Conservation (phyloP, 2,329 filamentous ascomycete genomes). For the Teratosphaeria destructans region DNA sequence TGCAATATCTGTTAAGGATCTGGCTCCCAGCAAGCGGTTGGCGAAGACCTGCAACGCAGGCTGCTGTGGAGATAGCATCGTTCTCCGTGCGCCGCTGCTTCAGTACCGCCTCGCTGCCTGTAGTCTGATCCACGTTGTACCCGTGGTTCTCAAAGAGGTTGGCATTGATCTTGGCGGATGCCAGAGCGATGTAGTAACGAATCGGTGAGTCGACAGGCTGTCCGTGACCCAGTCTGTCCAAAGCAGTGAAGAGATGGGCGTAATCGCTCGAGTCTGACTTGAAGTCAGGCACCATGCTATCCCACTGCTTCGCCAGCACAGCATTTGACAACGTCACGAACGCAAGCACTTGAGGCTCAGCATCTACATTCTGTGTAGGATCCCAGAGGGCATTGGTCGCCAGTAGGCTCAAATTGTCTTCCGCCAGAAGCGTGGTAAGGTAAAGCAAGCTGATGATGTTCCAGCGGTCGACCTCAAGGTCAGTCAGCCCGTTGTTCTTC, state of each 20-base stretch:
- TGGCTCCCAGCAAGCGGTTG: conserved; percentile 39
- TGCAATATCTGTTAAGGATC: conserved; percentile 43
- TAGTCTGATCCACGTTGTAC: conserved; percentile 26
- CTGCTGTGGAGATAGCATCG: conserved; percentile 37
- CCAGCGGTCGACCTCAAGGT: conserved; percentile 16
- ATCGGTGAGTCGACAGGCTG: conserved; percentile 6
- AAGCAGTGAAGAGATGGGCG: conserved; percentile 1
- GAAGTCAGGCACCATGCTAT: conserved; percentile 2
- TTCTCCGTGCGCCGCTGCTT: conserved; percentile 21
- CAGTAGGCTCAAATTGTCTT: conserved; percentile 50
- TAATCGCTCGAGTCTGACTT: not conserved
- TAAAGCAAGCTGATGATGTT: conserved; percentile 42
- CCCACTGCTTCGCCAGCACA: conserved; percentile 29
- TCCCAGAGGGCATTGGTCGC: conserved; percentile 46
- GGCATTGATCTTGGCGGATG: conserved; percentile 27
- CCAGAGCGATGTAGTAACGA: conserved; percentile 34
- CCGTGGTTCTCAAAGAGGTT: conserved; percentile 34
- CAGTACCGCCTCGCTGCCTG: conserved; percentile 28
- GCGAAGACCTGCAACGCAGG: conserved; percentile 39
- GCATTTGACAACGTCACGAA: conserved; percentile 42
- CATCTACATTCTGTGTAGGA: conserved; percentile 25
- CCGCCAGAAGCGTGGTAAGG: conserved; percentile 45
- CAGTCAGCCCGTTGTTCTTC: conserved; percentile 13
- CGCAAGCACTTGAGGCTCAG: conserved; percentile 43
- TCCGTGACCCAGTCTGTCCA: conserved; percentile 6